phyloP scores from a whole-genome alignment of 768 basidiomycete genomes.

The Peribolospora baueri region DNA sequence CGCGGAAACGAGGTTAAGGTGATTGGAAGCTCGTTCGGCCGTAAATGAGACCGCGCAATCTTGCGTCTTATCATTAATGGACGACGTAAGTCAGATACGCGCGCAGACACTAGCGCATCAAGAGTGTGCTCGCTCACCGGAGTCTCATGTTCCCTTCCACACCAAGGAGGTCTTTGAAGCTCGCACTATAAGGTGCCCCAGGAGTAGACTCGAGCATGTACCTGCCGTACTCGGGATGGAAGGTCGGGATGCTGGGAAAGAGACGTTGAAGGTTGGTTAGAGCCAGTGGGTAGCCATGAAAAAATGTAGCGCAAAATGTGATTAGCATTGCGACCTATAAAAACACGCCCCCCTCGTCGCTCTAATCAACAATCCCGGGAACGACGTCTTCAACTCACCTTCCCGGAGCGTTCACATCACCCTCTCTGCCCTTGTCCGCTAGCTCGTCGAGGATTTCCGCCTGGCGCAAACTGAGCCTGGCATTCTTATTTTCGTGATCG shows the following conservation, averaged over 20 bases:
- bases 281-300: neutral
- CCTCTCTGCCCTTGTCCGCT: conserved; percentile 26
- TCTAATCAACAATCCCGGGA: neutral
- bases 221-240: conserved; percentile 93
- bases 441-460: conserved; percentile 69
- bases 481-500: conserved; percentile 51
- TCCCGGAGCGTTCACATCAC: conserved; percentile 20
- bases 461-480: conserved; percentile 77
- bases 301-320: neutral
- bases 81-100: neutral
- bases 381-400: neutral
- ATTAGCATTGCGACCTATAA: neutral
- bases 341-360: neutral
- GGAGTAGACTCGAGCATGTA: conserved; percentile 99
- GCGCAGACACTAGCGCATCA: neutral
- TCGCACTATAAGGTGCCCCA: conserved; percentile 77
- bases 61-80: conserved; percentile 32
- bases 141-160: conserved; percentile 92
- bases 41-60: conserved; percentile 59
- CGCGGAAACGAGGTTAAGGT: conserved; percentile 91
- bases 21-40: conserved; percentile 62
- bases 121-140: conserved; percentile 28
- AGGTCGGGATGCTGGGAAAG: conserved; percentile 52
- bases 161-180: conserved; percentile 55
- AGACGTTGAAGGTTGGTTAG: conserved; percentile 1